These are phyloP conservation scores for Hypoxylon trugodes DNA, from an alignment of 495 filamentous ascomycete species.

Conservation along the genomic window DNA sequence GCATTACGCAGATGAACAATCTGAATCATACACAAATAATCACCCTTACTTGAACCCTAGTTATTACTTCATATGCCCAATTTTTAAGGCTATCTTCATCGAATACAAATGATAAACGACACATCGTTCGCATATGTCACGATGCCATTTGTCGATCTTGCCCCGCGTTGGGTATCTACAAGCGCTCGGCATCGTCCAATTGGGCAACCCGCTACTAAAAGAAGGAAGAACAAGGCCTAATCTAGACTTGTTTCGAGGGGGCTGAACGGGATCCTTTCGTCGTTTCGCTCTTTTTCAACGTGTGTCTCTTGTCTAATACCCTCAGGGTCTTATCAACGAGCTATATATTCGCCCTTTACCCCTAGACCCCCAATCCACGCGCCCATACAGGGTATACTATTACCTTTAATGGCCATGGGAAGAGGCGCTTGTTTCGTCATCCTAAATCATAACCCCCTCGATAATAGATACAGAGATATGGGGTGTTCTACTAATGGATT, in stretches of 20 bases:
- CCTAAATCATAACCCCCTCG: conserved; percentile 8
- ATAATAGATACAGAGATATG: conserved; percentile 13
- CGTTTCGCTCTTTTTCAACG: neutral
- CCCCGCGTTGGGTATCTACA: conserved; percentile 41
- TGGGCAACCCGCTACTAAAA: conserved; percentile 28
- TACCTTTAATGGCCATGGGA: conserved; percentile 18
- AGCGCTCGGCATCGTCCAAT: conserved; percentile 39
- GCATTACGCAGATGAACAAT: no score
- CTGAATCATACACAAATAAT: no score
- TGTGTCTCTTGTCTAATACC: neutral
- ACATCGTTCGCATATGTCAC: conserved; percentile 20
- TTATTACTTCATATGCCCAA: no score
- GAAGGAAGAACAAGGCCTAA: conserved; percentile 10
- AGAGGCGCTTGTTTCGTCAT: conserved; percentile 27
- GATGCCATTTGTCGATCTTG: conserved; percentile 34
- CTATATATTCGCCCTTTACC: conserved; percentile 12
- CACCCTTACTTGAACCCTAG: no score
- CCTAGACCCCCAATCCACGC: conserved; percentile 16
- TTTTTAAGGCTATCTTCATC: conserved; percentile 6
- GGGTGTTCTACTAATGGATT: no score
- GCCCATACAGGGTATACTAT: conserved; percentile 6
- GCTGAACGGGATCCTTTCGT: conserved; percentile 8
- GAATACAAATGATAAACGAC: conserved; percentile 9
- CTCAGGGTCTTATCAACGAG: conserved; percentile 5
- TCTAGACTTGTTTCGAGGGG: conserved; percentile 1